These are phyloP conservation scores for Loxodes magnus DNA, from an alignment of 73 alveolate species.

Conservation along the genomic window DNA sequence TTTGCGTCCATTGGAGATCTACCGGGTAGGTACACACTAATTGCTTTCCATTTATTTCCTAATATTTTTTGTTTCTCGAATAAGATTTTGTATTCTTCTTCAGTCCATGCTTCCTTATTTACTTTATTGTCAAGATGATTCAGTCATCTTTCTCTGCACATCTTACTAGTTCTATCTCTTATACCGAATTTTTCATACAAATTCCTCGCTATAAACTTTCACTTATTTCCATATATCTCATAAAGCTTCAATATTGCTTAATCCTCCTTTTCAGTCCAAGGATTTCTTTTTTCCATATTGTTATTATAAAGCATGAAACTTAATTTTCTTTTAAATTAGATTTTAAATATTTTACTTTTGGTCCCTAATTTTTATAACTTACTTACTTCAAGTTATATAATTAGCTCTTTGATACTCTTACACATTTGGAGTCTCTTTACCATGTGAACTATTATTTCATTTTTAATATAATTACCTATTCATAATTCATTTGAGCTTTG, in stretches of 20 bases:
- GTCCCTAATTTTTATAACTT: too few relatives aligned
- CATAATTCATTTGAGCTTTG: too few relatives aligned
- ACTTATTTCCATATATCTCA: slow-evolving; percentile 24
- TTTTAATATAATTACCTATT: too few relatives aligned
- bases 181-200: slow-evolving; percentile 6
- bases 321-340: too few relatives aligned
- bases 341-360: too few relatives aligned
- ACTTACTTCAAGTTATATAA: too few relatives aligned
- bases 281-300: too few relatives aligned
- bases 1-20: too few relatives aligned
- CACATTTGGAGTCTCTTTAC: too few relatives aligned
- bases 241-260: slow-evolving; percentile 18
- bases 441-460: too few relatives aligned
- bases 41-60: slow-evolving; percentile 93
- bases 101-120: slow-evolving; percentile 56
- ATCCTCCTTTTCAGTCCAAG: slow-evolving; percentile 33
- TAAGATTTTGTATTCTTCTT: slow-evolving; percentile 57
- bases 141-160: slow-evolving; percentile 80
- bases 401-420: too few relatives aligned
- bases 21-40: slow-evolving; percentile 61
- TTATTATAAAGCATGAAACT: too few relatives aligned
- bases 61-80: slow-evolving; percentile 50
- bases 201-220: slow-evolving; percentile 32
- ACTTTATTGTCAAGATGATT: slow-evolving; percentile 67
- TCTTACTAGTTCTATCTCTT: slow-evolving; percentile 56